Conservation (phyloP, 495 filamentous ascomycete genomes). For the Neurospora cerealis region DNA sequence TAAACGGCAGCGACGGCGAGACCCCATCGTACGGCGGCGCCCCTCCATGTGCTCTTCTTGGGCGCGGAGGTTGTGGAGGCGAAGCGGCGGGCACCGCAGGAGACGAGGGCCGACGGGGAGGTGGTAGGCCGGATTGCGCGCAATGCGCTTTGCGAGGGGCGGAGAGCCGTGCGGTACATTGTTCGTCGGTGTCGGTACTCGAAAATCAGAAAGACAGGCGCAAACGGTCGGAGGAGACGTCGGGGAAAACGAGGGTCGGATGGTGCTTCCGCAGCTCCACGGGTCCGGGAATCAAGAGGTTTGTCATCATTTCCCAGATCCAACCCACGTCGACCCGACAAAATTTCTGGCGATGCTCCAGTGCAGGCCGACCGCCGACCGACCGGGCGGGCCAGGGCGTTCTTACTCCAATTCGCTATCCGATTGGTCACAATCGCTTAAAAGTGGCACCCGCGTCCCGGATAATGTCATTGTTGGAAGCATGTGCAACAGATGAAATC, state of each 20-base stretch:
- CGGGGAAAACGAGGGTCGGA: conserved; percentile 9
- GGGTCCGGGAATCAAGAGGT: conserved; percentile 5
- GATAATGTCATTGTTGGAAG: neutral
- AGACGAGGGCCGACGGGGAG: conserved; percentile 1
- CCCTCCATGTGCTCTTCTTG: conserved; percentile 79
- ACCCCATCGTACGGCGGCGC: conserved; percentile 58
- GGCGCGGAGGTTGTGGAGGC: conserved; percentile 58
- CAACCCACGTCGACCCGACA: conserved; percentile 5
- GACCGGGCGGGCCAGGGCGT: neutral
- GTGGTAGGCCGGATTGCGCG: conserved; percentile 26
- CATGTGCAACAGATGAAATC: neutral
- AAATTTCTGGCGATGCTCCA: conserved; percentile 17
- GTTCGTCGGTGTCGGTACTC: conserved; percentile 7
- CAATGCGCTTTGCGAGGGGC: conserved; percentile 43
- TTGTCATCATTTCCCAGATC: conserved; percentile 15
- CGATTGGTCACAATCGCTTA: neutral
- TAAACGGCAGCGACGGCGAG: conserved; percentile 72
- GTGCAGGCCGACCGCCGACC: neutral
- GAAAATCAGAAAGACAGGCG: neutral
- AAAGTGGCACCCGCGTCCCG: neutral
- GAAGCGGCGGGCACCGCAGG: conserved; percentile 45
- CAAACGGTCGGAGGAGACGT: neutral
- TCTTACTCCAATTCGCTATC: neutral
- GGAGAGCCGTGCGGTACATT: conserved; percentile 54
- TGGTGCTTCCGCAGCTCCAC: conserved; percentile 4